Evolutionary conservation across 352 stramenopile genomes (phyloP).

Genomic region (Globisporangium paddicum): DNA sequence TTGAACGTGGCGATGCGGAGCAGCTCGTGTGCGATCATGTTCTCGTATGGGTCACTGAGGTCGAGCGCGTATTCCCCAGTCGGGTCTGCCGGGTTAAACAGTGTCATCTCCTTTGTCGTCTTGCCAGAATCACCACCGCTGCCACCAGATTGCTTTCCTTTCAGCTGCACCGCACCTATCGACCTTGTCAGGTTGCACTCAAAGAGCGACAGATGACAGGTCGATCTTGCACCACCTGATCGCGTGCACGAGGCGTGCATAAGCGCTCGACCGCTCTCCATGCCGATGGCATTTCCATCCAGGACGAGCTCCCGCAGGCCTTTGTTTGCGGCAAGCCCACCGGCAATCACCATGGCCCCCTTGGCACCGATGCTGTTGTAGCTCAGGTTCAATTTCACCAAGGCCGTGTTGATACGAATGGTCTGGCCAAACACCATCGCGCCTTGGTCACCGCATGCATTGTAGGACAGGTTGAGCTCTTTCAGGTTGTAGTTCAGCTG

Average conservation of each 20-base stretch:
- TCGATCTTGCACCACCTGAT: slow-evolving; percentile 9
- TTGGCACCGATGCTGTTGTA: slow-evolving; percentile 65
- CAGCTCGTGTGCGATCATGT: slow-evolving; percentile 68
- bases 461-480: slow-evolving; percentile 65
- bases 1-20: slow-evolving; percentile 58
- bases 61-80: slow-evolving; percentile 53
- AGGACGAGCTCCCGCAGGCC: slow-evolving; percentile 41
- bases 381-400: slow-evolving; percentile 40
- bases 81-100: slow-evolving; percentile 60
- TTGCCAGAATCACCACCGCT: slow-evolving; percentile 1
- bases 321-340: slow-evolving; percentile 44
- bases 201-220: slow-evolving; percentile 47
- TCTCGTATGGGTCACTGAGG: slow-evolving; percentile 65
- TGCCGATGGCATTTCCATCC: slow-evolving; percentile 55
- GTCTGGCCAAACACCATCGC: slow-evolving; percentile 53
- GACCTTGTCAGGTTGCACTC: slow-evolving; percentile 40
- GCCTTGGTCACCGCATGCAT: slow-evolving; percentile 49
- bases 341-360: slow-evolving; percentile 49
- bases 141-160: slow-evolving; percentile 7
- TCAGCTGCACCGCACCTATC: not conserved
- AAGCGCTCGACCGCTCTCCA: slow-evolving; percentile 47
- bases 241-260: slow-evolving; percentile 50
- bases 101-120: slow-evolving; percentile 21
- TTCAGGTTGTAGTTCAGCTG: slow-evolving; percentile 60
- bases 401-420: slow-evolving; percentile 39